Evolutionary conservation across 2,329 filamentous ascomycete species (phyloP), one percentile per base, ranked within the genome.

Genomic region (Ilyonectria destructans): DNA sequence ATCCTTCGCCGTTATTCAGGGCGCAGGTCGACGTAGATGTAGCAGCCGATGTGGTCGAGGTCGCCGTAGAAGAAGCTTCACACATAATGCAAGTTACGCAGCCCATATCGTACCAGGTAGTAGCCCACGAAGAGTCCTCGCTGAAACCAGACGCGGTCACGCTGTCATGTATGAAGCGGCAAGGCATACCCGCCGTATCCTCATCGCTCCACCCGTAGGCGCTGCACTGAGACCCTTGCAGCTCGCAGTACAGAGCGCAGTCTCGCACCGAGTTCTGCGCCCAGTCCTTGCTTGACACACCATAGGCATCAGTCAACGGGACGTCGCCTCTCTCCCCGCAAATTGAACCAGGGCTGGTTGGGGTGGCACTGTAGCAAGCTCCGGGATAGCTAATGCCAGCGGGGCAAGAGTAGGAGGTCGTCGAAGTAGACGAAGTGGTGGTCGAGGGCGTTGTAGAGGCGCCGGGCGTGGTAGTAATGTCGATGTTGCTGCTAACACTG

Each of bases 241-340:
- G 58, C 13, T 69, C 65, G 23, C 70, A 72, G 23, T 72, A 69
- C 8, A 72, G 26, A 29, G 70, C 70, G 13, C 70, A 72, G 15
- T 72, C 70, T 56, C 70, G 70, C 4, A 65, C 46, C 4, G 64
- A 55, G 17, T 62, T 23, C 21, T 72, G 70, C 2, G 62, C 46
- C 2, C 40, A 61, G 12, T 54, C 61, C 0, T 63, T 2, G 0
- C 59, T 19, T 15, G 31, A 29, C 1, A 45, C 40, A 3, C 48
- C 60, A 5, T 64, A 71, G 6, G 70, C 46, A 1, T 71, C 70
- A 1, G 54, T 46, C 4, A 45, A 46, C 10, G 37, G 57, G 1
- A 65, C 58, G 43, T 43, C 48, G 4, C 70, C 70, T 23, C 56
- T 66, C 26, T 62, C 69, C 15, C 56, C 55, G 21, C 70, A 72